phyloP scores from a whole-genome alignment of 306 rosid species.

The Ormosia semicastrata region DNA sequence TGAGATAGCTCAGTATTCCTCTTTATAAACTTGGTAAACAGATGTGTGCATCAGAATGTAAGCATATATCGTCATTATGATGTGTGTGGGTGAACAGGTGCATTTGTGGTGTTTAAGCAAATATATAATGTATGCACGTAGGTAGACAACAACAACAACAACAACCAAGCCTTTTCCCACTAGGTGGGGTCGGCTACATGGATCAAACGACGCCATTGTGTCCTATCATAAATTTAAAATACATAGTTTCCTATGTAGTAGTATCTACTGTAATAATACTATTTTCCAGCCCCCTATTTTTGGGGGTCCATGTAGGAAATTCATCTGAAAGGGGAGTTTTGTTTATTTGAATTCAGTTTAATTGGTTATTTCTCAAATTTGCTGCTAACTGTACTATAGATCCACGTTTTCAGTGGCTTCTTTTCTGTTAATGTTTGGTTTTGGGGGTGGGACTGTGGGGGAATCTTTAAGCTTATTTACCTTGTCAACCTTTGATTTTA shows the following conservation, averaged over 20 bases:
- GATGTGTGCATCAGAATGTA: background rate
- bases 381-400: too few species aligned
- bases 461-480: background rate
- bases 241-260: background rate
- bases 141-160: too few species aligned
- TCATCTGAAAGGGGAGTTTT: background rate
- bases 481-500: background rate
- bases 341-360: background rate
- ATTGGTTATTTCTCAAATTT: slow-evolving; percentile 7
- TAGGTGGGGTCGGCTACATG: too few species aligned
- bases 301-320: background rate
- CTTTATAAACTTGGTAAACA: background rate
- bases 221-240: background rate
- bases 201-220: too few species aligned
- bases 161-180: too few species aligned
- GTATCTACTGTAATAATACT: background rate
- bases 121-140: background rate
- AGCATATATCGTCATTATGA: background rate
- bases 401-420: background rate
- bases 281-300: background rate
- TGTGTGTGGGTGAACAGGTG: background rate
- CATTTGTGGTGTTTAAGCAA: background rate
- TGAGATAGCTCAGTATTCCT: background rate
- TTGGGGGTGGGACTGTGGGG: background rate
- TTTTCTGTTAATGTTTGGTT: background rate